Percentiles rank a stretch among this genome's conserved stretches.
Conservation (phyloP, 768 basidiomycete species). For the Trametes cingulata region DNA sequence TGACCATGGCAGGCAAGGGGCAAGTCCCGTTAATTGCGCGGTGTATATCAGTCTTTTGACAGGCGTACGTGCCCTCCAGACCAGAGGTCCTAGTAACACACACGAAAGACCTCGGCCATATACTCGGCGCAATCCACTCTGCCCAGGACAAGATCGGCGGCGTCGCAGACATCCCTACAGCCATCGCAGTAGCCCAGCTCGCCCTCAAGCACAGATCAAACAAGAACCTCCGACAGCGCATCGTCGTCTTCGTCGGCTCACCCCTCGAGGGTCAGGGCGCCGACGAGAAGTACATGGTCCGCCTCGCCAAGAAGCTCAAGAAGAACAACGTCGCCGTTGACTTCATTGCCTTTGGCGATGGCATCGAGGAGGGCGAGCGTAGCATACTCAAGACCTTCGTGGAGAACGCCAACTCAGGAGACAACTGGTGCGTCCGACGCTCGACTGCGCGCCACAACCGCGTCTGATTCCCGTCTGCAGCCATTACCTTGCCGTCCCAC, state of each 20-base stretch:
- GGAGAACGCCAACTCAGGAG: constrained; percentile 75
- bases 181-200: constrained; percentile 91
- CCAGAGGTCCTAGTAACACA: constrained; percentile 97
- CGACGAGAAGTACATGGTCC: constrained; percentile 79
- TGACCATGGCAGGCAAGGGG: constrained; percentile 99
- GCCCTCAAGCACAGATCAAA: constrained; percentile 97
- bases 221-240: constrained; percentile 95
- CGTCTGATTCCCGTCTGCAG: constrained; percentile 39
- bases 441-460: neutral
- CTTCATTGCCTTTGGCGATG: constrained; percentile 88
- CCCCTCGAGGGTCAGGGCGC: constrained; percentile 73
- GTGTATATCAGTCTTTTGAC: neutral
- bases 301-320: constrained; percentile 95
- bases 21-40: constrained; percentile 32
- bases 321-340: constrained; percentile 99
- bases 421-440: constrained; percentile 71
- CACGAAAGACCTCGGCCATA: constrained; percentile 92
- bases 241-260: constrained; percentile 92
- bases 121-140: constrained; percentile 76
- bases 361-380: constrained; percentile 72
- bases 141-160: constrained; percentile 77
- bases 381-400: constrained; percentile 79
- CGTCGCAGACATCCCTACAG: constrained; percentile 82
- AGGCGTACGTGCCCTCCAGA: constrained; percentile 39
- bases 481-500: constrained; percentile 77